A percentile compares a stretch with the other conserved stretches of the same genome.
Conservation (phyloP, 2,329 filamentous ascomycete genomes). For the Hypoxylon sp. region DNA sequence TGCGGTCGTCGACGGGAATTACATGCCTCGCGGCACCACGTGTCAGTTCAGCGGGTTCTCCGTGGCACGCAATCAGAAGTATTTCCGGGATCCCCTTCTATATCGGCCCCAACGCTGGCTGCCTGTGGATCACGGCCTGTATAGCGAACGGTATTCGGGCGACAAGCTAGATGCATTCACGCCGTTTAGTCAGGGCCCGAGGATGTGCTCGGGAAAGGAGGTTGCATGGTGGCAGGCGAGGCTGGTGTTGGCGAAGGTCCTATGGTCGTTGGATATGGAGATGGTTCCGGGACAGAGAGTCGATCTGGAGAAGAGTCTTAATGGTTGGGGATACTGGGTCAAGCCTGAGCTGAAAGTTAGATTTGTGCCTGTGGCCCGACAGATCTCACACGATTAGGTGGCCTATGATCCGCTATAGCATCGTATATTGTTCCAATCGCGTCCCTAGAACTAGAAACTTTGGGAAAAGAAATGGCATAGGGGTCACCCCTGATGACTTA, state of each 20-base stretch:
- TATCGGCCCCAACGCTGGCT: slow-evolving; percentile 40
- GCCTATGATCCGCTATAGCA: no score
- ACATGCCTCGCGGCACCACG: slow-evolving; percentile 26
- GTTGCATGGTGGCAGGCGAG: slow-evolving; percentile 4
- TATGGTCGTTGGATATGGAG: slow-evolving; percentile 22
- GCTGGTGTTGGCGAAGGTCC: slow-evolving; percentile 24
- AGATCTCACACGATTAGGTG: no score
- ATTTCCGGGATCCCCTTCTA: slow-evolving; percentile 15
- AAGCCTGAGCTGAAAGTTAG: slow-evolving; percentile 2
- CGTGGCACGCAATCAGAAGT: neutral
- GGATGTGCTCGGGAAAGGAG: no score
- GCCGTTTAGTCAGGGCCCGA: neutral
- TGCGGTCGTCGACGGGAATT: slow-evolving; percentile 42
- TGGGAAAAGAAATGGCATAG: no score
- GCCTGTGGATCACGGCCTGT: slow-evolving; percentile 27
- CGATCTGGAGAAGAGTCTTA: slow-evolving; percentile 1
- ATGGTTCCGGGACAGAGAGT: slow-evolving; percentile 13
- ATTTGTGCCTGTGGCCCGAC: neutral
- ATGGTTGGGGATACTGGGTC: neutral
- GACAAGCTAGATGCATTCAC: slow-evolving; percentile 21
- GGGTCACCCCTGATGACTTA: no score
- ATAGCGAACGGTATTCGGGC: slow-evolving; percentile 17
- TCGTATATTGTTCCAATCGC: no score
- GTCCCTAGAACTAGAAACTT: no score
- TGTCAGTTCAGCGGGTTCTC: slow-evolving; percentile 1